Percentiles rank a stretch among this genome's conserved stretches.
phyloP scores from a whole-genome alignment of 768 basidiomycete genomes.

The Mycena albidolilacea region DNA sequence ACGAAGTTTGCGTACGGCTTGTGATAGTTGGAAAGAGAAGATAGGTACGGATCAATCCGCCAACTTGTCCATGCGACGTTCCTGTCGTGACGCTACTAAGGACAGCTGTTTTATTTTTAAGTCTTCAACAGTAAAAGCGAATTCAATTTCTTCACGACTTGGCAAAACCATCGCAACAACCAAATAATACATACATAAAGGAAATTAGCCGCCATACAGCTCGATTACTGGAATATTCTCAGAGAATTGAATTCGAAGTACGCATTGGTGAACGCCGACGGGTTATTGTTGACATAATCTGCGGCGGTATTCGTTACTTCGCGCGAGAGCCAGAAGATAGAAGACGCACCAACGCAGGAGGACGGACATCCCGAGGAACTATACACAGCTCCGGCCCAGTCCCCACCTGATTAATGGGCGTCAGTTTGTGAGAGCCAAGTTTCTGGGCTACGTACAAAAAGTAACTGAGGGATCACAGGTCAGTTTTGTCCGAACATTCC shows the following conservation, averaged over 20 bases:
- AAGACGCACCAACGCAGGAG: slow-evolving; percentile 63
- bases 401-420: slow-evolving; percentile 58
- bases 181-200: too few relatives aligned
- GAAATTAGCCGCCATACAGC: too few relatives aligned
- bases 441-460: slow-evolving; percentile 64
- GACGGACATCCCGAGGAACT: slow-evolving; percentile 65
- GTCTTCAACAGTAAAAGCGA: too few relatives aligned
- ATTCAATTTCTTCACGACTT: too few relatives aligned
- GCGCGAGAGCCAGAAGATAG: too few relatives aligned
- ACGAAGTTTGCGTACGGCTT: too few relatives aligned
- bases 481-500: neutral
- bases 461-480: slow-evolving; percentile 55
- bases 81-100: too few relatives aligned
- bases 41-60: too few relatives aligned
- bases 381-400: slow-evolving; percentile 70
- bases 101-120: too few relatives aligned
- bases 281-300: slow-evolving; percentile 80
- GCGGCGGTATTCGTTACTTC: neutral
- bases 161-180: too few relatives aligned
- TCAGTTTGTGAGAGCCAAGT: slow-evolving; percentile 3
- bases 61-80: too few relatives aligned
- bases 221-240: slow-evolving; percentile 55
- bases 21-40: too few relatives aligned
- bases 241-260: slow-evolving; percentile 81
- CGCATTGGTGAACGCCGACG: slow-evolving; percentile 74